Evolutionary conservation across 768 basidiomycete genomes (phyloP), one percentile per base, ranked within the genome.

Genomic region (Mycena vitilis): DNA sequence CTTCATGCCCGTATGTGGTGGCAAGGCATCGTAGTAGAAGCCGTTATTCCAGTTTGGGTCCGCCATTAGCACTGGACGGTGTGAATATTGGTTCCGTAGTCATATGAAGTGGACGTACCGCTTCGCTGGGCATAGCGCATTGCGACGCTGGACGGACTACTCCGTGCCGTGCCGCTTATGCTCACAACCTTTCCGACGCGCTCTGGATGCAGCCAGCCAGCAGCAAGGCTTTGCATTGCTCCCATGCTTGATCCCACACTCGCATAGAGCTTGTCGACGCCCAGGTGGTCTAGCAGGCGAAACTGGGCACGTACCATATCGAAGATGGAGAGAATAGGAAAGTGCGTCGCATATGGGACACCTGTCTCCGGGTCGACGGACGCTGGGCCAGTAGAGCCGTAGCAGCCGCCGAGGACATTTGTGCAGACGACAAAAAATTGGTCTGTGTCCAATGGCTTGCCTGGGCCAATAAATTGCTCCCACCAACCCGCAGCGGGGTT

Each of bases 1-100:
- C 78, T 99, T 99, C 96, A 99, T 98, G 36, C 98, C 98, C 1
- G 91, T 94, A 77, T 99, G 98, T 0, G 98, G 98, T 2, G 98
- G 98, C n/a, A 96, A 77, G 10, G 86, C 85, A 66, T 97, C 95
- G 77, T 99, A 99, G 78, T 99, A 99, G 79, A 97, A 99, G 5
- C 98, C 98, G 42, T 95, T 91, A 69, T 99, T 99, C 98, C 98
- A 99, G 71, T 99, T 98, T 0, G 97, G 97, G 80, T 99, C 98
- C 2, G 97, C 94, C 98, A 99, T 99, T 60, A 99, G 88, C 20
- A 99, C 98, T 98, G 69, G n/a, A 30, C 42, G 20, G 42, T 10
- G 34, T 65, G 16, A 71, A 42, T 55, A 40, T 48, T 60, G 15
- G 12, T 11, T 30, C 57, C 55, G n/a, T 52, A 53, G 6, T 60